A percentile compares a stretch with the other conserved stretches of the same genome.
Conservation (phyloP, 768 basidiomycete species). For the Pisolithus tinctorius region DNA sequence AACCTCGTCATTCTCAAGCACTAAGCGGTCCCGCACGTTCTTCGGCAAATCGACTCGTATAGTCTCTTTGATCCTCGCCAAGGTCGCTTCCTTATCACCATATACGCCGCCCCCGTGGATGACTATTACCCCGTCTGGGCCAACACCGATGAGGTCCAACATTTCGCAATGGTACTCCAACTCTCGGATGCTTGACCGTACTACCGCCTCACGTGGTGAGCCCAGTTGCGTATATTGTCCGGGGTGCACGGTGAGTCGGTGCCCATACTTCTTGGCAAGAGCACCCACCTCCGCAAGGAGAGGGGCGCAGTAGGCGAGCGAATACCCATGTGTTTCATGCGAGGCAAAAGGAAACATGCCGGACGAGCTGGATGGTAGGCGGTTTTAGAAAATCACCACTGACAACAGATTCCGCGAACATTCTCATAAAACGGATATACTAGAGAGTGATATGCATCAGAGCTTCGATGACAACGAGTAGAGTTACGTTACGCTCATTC, state of each 20-base stretch:
- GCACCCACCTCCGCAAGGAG: conserved; percentile 52
- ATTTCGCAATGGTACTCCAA: conserved; percentile 84
- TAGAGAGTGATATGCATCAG: conserved; percentile 12
- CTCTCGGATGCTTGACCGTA: conserved; percentile 72
- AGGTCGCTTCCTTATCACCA: conserved; percentile 66
- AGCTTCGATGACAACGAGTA: neutral
- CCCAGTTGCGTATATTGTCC: conserved; percentile 84
- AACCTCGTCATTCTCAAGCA: conserved; percentile 94
- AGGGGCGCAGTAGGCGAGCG: conserved; percentile 62
- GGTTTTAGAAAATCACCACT: neutral
- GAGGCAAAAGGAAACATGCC: conserved; percentile 93
- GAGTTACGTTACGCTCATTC: conserved; percentile 76
- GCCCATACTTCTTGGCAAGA: conserved; percentile 62
- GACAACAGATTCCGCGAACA: conserved; percentile 28
- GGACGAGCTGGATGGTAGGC: conserved; percentile 44
- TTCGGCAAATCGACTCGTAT: conserved; percentile 52
- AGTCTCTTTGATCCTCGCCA: conserved; percentile 67
- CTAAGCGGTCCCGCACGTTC: conserved; percentile 64
- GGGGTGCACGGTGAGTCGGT: conserved; percentile 82
- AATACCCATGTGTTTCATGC: conserved; percentile 75
- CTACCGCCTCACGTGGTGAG: conserved; percentile 68
- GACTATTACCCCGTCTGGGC: conserved; percentile 82
- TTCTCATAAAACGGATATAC: conserved; percentile 79
- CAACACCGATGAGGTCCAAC: conserved; percentile 78
- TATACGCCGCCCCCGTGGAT: conserved; percentile 85